Evolutionary conservation across 148 eudicot species (phyloP).

Genomic region (Camellia lanceoleosa): DNA sequence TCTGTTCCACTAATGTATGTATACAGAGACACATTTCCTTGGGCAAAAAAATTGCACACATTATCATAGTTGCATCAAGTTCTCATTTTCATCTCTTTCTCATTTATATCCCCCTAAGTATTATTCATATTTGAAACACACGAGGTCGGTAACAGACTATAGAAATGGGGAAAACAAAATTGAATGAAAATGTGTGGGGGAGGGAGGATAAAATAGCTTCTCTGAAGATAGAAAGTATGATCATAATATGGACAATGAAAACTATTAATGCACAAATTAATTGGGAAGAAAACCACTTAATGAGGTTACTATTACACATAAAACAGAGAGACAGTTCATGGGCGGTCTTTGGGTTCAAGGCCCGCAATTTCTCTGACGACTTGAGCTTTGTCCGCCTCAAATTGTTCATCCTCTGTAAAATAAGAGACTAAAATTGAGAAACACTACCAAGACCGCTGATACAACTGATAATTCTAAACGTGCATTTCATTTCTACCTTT

Average conservation of each 20-base stretch:
- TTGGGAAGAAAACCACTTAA: not conserved
- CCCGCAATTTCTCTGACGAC: conserved; percentile 53
- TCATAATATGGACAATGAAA: not conserved
- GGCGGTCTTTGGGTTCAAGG: conserved; percentile 40
- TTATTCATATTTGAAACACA: not conserved
- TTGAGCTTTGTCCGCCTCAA: conserved; percentile 63
- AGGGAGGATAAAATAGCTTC: not conserved
- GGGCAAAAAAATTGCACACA: too few species aligned
- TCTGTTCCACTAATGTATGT: too few species aligned
- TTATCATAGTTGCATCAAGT: too few species aligned
- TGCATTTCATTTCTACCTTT: conserved; percentile 45
- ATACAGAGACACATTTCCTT: too few species aligned
- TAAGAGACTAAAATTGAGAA: conserved; percentile 10
- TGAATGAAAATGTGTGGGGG: not conserved
- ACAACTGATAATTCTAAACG: not conserved
- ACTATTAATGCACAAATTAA: conserved; percentile 17
- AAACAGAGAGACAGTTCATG: not conserved
- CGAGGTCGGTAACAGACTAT: not conserved
- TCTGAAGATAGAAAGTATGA: not conserved
- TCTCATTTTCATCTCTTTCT: not conserved
- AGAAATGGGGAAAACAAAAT: not conserved
- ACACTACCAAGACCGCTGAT: not conserved
- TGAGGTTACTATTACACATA: not conserved
- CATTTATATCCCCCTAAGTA: not conserved
- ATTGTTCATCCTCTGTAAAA: conserved; percentile 60